Evolutionary conservation across 176 grass and related monocot species (phyloP), one percentile per base, ranked within the genome.

Genomic region (Olyra latifolia): DNA sequence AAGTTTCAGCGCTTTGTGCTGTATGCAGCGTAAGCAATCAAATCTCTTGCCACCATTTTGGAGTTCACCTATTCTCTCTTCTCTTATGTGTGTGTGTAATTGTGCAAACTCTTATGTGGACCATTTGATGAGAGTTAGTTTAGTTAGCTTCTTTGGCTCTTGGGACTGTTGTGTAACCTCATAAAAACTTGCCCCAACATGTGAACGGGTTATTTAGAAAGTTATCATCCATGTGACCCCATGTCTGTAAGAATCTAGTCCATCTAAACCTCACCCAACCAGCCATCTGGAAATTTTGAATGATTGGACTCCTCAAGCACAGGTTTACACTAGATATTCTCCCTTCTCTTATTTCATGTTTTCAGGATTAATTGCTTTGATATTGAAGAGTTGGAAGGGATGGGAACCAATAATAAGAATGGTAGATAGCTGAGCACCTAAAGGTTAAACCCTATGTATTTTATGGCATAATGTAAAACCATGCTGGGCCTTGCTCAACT

Each of bases 21-120:
- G 46, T 96, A 43, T 99, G 97, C 84, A 86, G 39, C 76, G 97
- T 99, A 95, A 91, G 93, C 55, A 50, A 78, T 84, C 39, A 44
- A 70, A 53, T 85, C 41, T 83, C 47, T 69, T 19, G 5, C 25
- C 27, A 35, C 24, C 54, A 74, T 84, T 61, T 75, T 24, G 69
- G 45, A 55, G 45, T 70, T 70, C 35, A 69, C 25, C 40, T 74
- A 7, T 5, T 81, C 44, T 67, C 41, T 68, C 45, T 46, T 48
- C 10, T 30, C 14, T 55, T 19, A 65, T 43, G 29, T 58, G 30
- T 27, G 32, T 20, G 23, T 69, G 15, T 30, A 80, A 28, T 64
- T 10, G 4, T 54, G 19, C 69, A 25, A 81, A 16, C 69, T 71
- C 14, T 62, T 8, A 65, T 0, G 19, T 57, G 40, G 43, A 24